Percentiles rank a stretch among this genome's conserved stretches.
Evolutionary conservation across 2,329 filamentous ascomycete species (phyloP).

Genomic region (Cordyceps cicadae): DNA sequence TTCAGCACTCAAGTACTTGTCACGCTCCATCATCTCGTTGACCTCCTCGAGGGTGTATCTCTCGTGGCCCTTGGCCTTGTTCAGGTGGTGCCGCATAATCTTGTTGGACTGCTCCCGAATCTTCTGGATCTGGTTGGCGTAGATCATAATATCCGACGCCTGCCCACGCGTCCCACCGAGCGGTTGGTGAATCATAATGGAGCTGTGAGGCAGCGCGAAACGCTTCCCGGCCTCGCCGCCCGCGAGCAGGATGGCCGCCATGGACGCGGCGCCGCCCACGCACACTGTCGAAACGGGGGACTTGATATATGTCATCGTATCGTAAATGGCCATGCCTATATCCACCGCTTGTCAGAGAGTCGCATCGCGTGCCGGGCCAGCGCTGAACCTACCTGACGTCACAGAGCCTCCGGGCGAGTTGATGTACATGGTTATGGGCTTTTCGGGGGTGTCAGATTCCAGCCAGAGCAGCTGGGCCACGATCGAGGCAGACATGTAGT

Average conservation of each 20-base stretch:
- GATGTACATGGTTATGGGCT: slow-evolving; percentile 95
- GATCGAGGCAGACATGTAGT: slow-evolving; percentile 83
- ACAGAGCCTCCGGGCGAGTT: slow-evolving; percentile 93
- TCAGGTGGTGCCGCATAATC: slow-evolving; percentile 84
- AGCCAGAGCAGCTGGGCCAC: slow-evolving; percentile 96
- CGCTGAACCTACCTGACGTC: slow-evolving; percentile 45
- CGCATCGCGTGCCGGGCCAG: neutral
- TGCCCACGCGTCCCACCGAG: slow-evolving; percentile 62
- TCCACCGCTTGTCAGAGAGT: neutral
- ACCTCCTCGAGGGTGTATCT: slow-evolving; percentile 75
- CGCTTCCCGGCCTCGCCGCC: slow-evolving; percentile 79
- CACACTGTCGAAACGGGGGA: slow-evolving; percentile 92
- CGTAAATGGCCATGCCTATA: slow-evolving; percentile 82
- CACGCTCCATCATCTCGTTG: slow-evolving; percentile 91
- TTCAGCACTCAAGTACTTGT: slow-evolving; percentile 84
- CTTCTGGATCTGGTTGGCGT: slow-evolving; percentile 90
- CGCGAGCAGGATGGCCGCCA: slow-evolving; percentile 83
- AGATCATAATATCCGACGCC: slow-evolving; percentile 82
- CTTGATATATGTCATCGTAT: slow-evolving; percentile 96
- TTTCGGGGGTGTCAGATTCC: slow-evolving; percentile 90
- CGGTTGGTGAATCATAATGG: slow-evolving; percentile 96
- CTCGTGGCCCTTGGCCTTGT: slow-evolving; percentile 63
- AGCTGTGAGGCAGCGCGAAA: slow-evolving; percentile 84
- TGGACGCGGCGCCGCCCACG: slow-evolving; percentile 86
- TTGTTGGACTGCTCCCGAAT: slow-evolving; percentile 78